These are phyloP conservation scores for Astrocystis sublimbata DNA, from an alignment of 495 filamentous ascomycete genomes.

Conservation along the genomic window DNA sequence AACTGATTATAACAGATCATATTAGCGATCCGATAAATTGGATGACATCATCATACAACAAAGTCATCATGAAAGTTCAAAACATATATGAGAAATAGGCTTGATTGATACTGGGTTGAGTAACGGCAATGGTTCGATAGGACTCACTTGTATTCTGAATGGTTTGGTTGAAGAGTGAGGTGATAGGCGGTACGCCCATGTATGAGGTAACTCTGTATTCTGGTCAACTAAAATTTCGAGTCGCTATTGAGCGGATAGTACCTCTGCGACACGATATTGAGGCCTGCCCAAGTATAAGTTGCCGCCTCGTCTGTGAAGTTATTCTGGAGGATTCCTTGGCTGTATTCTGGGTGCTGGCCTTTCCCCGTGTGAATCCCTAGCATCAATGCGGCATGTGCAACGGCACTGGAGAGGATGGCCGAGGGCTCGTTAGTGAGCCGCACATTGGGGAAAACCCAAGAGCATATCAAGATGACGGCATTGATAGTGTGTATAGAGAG, in stretches of 20 bases:
- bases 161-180: constrained; percentile 43
- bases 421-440: constrained; percentile 48
- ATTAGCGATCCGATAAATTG: neutral
- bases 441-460: constrained; percentile 44
- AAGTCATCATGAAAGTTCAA: too few species aligned
- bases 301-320: constrained; percentile 46
- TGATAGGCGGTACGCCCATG: constrained; percentile 41
- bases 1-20: constrained; percentile 17
- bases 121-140: neutral
- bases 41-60: neutral
- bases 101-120: too few species aligned
- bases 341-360: constrained; percentile 44
- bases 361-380: constrained; percentile 46
- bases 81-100: too few species aligned
- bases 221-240: neutral
- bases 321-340: constrained; percentile 31
- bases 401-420: constrained; percentile 40
- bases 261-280: constrained; percentile 46
- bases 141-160: constrained; percentile 36
- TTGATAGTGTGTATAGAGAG: constrained; percentile 43
- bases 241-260: constrained; percentile 15
- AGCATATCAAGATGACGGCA: constrained; percentile 43
- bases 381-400: constrained; percentile 42
- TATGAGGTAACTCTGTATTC: constrained; percentile 32
- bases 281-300: constrained; percentile 46